Evolutionary conservation across 176 grass and related monocot genomes (phyloP).

Genomic region (Stipa capillata): DNA sequence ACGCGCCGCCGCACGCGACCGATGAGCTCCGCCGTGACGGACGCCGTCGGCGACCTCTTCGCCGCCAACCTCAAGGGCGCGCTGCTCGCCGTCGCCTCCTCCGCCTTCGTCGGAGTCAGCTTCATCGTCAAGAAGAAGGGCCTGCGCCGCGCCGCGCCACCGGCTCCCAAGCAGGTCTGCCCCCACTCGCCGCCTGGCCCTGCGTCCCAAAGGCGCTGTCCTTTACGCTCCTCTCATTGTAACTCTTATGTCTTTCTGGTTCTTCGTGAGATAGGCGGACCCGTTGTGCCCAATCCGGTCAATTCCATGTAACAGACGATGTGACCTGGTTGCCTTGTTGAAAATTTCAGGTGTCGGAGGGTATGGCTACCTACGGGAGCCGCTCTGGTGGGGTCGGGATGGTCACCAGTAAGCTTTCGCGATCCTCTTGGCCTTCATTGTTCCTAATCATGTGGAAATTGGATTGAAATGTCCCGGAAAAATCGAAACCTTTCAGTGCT

Average conservation of each 20-base stretch:
- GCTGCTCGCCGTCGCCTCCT: constrained; percentile 77
- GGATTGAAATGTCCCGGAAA: not conserved
- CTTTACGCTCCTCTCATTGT: not conserved
- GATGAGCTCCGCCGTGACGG: constrained; percentile 25
- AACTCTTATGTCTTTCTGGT: constrained; percentile 19
- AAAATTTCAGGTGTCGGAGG: constrained; percentile 63
- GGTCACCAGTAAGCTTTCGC: constrained; percentile 71
- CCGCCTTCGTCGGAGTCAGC: constrained; percentile 93
- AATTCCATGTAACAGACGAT: not conserved
- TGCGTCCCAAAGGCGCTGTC: not conserved
- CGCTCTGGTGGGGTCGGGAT: constrained; percentile 96
- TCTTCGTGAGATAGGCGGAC: not conserved
- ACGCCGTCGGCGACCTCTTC: constrained; percentile 51
- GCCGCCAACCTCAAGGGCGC: constrained; percentile 81
- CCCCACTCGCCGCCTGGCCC: too few species aligned
- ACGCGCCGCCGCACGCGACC: constrained; percentile 12
- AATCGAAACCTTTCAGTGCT: constrained; percentile 54
- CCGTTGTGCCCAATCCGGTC: not conserved
- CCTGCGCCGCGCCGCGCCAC: constrained; percentile 62
- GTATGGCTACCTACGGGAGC: constrained; percentile 89
- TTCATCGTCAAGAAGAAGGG: constrained; percentile 99
- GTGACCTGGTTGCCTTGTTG: not conserved
- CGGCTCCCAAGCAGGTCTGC: constrained; percentile 64
- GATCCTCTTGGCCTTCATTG: not conserved
- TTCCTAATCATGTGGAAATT: constrained; percentile 7